phyloP scores from a whole-genome alignment of 306 rosid species.

The Luffa acutangula region DNA sequence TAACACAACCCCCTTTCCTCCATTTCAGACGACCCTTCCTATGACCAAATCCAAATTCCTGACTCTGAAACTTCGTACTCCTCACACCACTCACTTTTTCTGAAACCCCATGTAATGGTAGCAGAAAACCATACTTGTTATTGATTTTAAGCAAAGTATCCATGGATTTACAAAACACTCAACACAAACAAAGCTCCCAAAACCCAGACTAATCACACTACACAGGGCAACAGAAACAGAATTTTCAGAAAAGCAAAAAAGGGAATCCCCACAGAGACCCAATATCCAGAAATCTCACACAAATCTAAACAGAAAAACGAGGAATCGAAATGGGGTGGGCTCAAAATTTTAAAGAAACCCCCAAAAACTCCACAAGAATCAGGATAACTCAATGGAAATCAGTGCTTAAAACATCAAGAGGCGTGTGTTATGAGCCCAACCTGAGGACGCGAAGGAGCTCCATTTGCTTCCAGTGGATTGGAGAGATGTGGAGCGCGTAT shows the following conservation, averaged over 20 bases:
- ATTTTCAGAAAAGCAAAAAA: background rate
- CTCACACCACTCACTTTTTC: slow-evolving; percentile 42
- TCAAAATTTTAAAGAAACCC: background rate
- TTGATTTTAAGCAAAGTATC: slow-evolving; percentile 89
- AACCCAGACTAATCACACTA: slow-evolving; percentile 8
- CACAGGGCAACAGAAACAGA: background rate
- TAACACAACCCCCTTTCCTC: slow-evolving; percentile 32
- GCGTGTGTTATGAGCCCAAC: slow-evolving; percentile 13
- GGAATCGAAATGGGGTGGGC: background rate
- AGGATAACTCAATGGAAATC: background rate
- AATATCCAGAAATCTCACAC: slow-evolving; percentile 4
- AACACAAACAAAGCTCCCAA: slow-evolving; percentile 13
- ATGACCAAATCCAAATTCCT: slow-evolving; percentile 49
- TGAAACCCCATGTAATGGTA: slow-evolving; percentile 66
- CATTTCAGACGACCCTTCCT: slow-evolving; percentile 33
- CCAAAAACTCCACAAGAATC: background rate
- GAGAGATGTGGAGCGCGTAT: slow-evolving; percentile 38
- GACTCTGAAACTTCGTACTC: slow-evolving; percentile 39
- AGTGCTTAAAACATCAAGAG: background rate
- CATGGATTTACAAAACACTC: slow-evolving; percentile 25
- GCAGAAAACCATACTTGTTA: slow-evolving; percentile 66
- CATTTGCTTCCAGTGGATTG: slow-evolving; percentile 10
- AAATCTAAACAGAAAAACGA: background rate
- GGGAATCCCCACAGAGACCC: slow-evolving; percentile 3
- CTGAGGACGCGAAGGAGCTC: slow-evolving; percentile 11